phyloP scores from a whole-genome alignment of 495 filamentous ascomycete species.

The Hypoxylon lienhwacheense region DNA sequence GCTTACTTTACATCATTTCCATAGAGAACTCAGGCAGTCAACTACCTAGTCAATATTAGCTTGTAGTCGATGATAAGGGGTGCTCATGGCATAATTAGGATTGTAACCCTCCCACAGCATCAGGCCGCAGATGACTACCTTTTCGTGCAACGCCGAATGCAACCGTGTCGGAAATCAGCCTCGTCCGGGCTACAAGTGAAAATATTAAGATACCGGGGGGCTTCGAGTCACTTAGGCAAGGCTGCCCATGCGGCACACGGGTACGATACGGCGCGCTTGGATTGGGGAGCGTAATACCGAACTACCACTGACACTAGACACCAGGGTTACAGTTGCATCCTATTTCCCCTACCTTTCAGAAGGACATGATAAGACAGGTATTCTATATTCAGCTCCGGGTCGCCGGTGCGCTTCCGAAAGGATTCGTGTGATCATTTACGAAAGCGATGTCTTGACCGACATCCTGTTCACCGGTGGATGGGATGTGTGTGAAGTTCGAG shows the following conservation, averaged over 20 bases:
- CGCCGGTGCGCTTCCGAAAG: constrained; percentile 27
- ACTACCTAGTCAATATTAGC: constrained; percentile 5
- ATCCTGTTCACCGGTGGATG: constrained; percentile 31
- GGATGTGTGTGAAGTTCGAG: constrained; percentile 23
- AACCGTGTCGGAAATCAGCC: constrained; percentile 22
- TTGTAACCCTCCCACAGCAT: constrained; percentile 32
- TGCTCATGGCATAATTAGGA: constrained; percentile 9
- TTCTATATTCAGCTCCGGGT: constrained; percentile 24
- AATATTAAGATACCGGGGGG: constrained; percentile 5
- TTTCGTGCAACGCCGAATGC: constrained; percentile 27
- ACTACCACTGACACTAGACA: constrained; percentile 14
- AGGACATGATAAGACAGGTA: constrained; percentile 18
- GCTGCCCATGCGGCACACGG: constrained; percentile 21
- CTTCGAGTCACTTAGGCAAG: constrained; percentile 24
- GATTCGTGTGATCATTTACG: constrained; percentile 31
- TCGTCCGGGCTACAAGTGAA: constrained; percentile 19
- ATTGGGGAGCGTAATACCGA: constrained; percentile 12
- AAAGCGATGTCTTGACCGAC: constrained; percentile 23
- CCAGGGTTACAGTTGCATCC: constrained; percentile 23
- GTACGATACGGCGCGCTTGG: too few species aligned
- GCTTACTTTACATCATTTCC: constrained; percentile 10
- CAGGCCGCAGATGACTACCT: constrained; percentile 26
- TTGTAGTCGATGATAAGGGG: constrained; percentile 26
- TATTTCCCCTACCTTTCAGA: too few species aligned
- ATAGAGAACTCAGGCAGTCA: neutral